Percentiles rank a stretch among this genome's conserved stretches.
phyloP scores from a whole-genome alignment of 2,329 filamentous ascomycete genomes.

The Daldinia sp. region DNA sequence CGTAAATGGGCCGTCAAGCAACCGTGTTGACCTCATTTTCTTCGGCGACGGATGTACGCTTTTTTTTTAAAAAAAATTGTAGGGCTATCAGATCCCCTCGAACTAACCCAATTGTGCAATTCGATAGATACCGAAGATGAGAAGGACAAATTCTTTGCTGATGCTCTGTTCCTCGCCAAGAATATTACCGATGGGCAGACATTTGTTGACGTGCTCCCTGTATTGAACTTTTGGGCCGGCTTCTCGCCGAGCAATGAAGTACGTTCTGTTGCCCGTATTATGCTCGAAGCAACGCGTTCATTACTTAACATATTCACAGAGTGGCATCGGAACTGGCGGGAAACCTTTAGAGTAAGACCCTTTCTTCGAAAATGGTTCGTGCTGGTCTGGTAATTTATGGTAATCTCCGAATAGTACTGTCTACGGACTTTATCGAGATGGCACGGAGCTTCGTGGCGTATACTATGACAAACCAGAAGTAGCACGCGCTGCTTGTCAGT shows the following conservation, averaged over 20 bases:
- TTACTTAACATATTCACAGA: slow-evolving; percentile 33
- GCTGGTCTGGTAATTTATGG: not conserved
- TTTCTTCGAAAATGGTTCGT: not conserved
- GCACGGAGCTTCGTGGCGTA: slow-evolving; percentile 46
- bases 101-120: slow-evolving; percentile 9
- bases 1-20: slow-evolving; percentile 44
- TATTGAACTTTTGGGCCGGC: slow-evolving; percentile 47
- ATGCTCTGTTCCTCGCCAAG: slow-evolving; percentile 41
- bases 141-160: slow-evolving; percentile 46
- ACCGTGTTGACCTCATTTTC: slow-evolving; percentile 46
- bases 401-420: slow-evolving; percentile 40
- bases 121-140: slow-evolving; percentile 43
- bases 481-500: slow-evolving; percentile 44
- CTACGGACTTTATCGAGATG: slow-evolving; percentile 45
- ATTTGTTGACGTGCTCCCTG: slow-evolving; percentile 42
- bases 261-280: not conserved
- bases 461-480: slow-evolving; percentile 47
- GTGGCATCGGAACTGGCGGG: slow-evolving; percentile 44
- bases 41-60: slow-evolving; percentile 46
- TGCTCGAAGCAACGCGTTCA: not conserved
- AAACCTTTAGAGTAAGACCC: slow-evolving; percentile 40
- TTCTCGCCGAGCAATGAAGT: slow-evolving; percentile 44
- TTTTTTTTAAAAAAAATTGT: not conserved
- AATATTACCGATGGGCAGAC: slow-evolving; percentile 46
- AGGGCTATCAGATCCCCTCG: not conserved